Percentiles rank a stretch among this genome's conserved stretches.
phyloP scores from a whole-genome alignment of 768 basidiomycete species.

The Trametes sanguinea region DNA sequence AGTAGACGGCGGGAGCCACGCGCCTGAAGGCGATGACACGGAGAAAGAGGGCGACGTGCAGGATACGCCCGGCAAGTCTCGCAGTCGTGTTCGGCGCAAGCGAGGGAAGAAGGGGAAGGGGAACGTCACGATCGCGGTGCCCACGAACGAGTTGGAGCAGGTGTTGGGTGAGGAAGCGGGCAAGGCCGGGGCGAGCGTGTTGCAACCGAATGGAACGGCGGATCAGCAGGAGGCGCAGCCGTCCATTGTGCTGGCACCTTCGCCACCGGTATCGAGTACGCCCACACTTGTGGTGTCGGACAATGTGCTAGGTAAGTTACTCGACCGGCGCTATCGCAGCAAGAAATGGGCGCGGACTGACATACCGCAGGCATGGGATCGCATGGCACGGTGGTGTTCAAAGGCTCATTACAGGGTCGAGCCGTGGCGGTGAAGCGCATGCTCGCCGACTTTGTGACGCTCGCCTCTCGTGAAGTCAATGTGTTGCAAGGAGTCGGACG shows the following conservation, averaged over 20 bases:
- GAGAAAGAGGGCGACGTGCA: constrained; percentile 54
- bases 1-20: constrained; percentile 10
- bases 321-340: too few relatives aligned
- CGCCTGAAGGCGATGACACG: constrained; percentile 41
- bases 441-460: constrained; percentile 91
- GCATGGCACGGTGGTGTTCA: constrained; percentile 94
- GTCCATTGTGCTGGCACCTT: constrained; percentile 26
- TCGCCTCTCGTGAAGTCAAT: constrained; percentile 91
- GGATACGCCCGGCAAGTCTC: constrained; percentile 44
- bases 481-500: constrained; percentile 96
- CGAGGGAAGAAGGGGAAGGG: constrained; percentile 37
- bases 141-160: constrained; percentile 18
- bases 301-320: constrained; percentile 63
- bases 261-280: constrained; percentile 26
- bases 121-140: constrained; percentile 15
- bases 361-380: constrained; percentile 78
- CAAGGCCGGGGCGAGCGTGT: background rate
- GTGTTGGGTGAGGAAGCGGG: constrained; percentile 27
- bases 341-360: background rate
- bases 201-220: constrained; percentile 16
- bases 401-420: constrained; percentile 94
- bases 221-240: constrained; percentile 12
- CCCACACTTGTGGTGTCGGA: constrained; percentile 74
- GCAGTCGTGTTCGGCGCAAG: constrained; percentile 32
- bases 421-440: constrained; percentile 98